Base-by-base conservation (phyloP, 768 basidiomycete genomes). In the Kwoniella botswanensis region DNA sequence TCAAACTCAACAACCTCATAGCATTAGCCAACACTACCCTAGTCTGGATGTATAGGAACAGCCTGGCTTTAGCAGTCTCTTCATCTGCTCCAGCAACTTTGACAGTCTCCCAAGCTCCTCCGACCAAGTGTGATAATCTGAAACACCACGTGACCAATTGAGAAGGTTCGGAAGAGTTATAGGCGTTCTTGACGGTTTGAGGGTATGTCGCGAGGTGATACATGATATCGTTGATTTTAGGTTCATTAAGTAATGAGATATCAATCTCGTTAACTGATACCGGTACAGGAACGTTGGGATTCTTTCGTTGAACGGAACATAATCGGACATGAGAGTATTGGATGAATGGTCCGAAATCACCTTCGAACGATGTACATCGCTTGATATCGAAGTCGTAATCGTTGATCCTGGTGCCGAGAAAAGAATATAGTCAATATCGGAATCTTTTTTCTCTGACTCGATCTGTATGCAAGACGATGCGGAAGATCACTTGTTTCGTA, bases 271-370 rank as follows among this genome's bases (percentile, higher is more conserved):
- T 61, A 41, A 82, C 44, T 35, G 83, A 82, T 4, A 79, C 72
- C 12, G 88, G 89, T 21, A 93, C 90, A 52, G 92, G 85, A 41
- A 95, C 89, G 68, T 92, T 88, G 1, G 93, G 93, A 84, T 95
- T 94, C 84, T 96, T 95, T 67, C 94, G 92, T 75, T 89, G 89
- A 80, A 98, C 91, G 1, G 94, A 97, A 7, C 91, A 88, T 41
- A 98, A 86, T 21, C 95, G 92, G 76, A 94, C 94, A 85, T 97
- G 95, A 0, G 94, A 93, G 83, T 98, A 98, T 86, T 98, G 95
- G 29, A 98, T 89, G 86, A 97, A 98, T 0, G 94, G 93, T 66
- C 83, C 78, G 70, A 70, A 72, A 56, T 98, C 95, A 55, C 95
- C 95, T 83, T 97, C 93, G 83, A 96, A 97, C 43, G 93, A 93